phyloP scores from a whole-genome alignment of 352 stramenopile species.

The Phytophthora sojae region DNA sequence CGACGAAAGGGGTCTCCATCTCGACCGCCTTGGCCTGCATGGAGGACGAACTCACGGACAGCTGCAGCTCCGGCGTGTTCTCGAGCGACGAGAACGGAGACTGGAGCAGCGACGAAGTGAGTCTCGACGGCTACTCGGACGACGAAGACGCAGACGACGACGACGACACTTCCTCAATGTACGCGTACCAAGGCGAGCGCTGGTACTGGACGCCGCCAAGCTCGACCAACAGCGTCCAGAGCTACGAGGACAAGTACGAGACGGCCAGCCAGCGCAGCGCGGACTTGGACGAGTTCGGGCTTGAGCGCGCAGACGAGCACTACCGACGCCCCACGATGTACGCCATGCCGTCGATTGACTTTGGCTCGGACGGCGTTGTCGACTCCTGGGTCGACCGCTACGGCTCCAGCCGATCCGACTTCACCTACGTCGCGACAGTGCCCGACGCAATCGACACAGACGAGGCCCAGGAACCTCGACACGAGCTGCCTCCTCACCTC shows the following conservation, averaged over 20 bases:
- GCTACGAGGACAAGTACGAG: conserved; percentile 36
- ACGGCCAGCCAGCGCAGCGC: conserved; percentile 27
- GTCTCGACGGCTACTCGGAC: conserved; percentile 27
- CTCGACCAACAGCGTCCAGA: conserved; percentile 30
- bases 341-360: conserved; percentile 38
- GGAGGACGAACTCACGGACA: conserved; percentile 37
- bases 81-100: conserved; percentile 34
- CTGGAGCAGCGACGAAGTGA: conserved; percentile 37
- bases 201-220: conserved; percentile 40
- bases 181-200: conserved; percentile 30
- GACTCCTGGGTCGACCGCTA: conserved; percentile 40
- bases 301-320: conserved; percentile 26
- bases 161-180: conserved; percentile 1
- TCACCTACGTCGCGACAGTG: conserved; percentile 39
- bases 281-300: conserved; percentile 33
- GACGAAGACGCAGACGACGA: conserved; percentile 10
- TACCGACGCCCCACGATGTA: conserved; percentile 41
- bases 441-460: conserved; percentile 17
- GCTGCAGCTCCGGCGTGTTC: conserved; percentile 38
- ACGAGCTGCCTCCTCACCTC: neutral
- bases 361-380: conserved; percentile 16
- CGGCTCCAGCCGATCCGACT: conserved; percentile 31
- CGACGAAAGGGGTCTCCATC: conserved; percentile 21
- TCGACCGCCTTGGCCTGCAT: conserved; percentile 4
- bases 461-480: conserved; percentile 4